Conservation (phyloP, 1,139 yeast species). For the Kodamaea anthophila region DNA sequence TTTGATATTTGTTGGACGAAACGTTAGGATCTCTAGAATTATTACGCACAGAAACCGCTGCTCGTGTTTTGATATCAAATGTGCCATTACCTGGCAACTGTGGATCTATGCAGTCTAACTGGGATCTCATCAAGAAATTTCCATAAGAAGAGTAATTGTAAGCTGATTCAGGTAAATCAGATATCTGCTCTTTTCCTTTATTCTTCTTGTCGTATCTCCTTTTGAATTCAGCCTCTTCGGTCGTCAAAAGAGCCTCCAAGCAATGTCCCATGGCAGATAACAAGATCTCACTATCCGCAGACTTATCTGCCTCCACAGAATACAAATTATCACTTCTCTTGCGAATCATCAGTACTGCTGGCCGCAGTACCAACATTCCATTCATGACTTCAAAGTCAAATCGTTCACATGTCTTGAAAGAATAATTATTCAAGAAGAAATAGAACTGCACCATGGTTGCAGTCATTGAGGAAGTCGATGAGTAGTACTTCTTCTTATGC, state of each 20-base stretch:
- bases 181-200: constrained; percentile 6
- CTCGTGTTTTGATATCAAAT: constrained; percentile 88
- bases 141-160: constrained; percentile 74
- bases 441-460: constrained; percentile 70
- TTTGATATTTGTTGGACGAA: constrained; percentile 57
- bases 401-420: constrained; percentile 15
- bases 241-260: constrained; percentile 67
- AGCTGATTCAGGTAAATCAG: constrained; percentile 12
- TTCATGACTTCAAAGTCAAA: constrained; percentile 34
- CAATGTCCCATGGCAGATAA: constrained; percentile 77
- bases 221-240: constrained; percentile 44
- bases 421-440: constrained; percentile 54
- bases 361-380: constrained; percentile 25
- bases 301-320: constrained; percentile 68
- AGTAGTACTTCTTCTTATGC: constrained; percentile 44
- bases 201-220: constrained; percentile 9
- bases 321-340: constrained; percentile 28
- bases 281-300: constrained; percentile 62
- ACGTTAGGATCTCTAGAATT: constrained; percentile 61
- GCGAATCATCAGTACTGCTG: constrained; percentile 39
- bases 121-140: constrained; percentile 78
- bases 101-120: constrained; percentile 75
- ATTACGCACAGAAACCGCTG: constrained; percentile 79
- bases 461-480: constrained; percentile 90
- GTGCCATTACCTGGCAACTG: constrained; percentile 86